Conservation (phyloP, 257 asterid species). For the Ehretia macrophylla region DNA sequence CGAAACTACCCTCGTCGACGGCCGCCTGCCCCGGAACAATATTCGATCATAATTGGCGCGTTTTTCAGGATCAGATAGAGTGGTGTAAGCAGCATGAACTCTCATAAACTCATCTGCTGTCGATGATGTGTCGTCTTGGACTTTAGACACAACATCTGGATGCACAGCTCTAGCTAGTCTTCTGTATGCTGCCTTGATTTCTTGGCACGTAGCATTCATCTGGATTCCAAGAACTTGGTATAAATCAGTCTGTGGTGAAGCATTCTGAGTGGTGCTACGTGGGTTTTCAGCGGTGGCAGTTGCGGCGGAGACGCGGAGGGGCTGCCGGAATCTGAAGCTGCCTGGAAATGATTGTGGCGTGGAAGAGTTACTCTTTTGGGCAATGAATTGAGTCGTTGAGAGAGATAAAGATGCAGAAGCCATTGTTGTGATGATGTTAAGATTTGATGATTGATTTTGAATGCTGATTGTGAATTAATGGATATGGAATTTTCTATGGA, state of each 20-base stretch:
- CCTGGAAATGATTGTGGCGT: conserved; percentile 11
- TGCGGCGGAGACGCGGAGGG: conserved; percentile 33
- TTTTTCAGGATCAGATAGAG: conserved; percentile 74
- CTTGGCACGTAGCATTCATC: conserved; percentile 19
- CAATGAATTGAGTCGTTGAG: conserved; percentile 14
- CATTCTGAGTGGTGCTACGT: neutral
- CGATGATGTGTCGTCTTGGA: conserved; percentile 13
- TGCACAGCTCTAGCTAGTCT: conserved; percentile 26
- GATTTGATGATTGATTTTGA: no score
- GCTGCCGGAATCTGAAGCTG: conserved; percentile 3
- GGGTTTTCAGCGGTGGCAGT: conserved; percentile 36
- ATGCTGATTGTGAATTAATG: no score
- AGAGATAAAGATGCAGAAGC: conserved; percentile 38
- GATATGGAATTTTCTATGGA: no score
- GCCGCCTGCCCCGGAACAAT: conserved; percentile 28
- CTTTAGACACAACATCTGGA: conserved; percentile 38
- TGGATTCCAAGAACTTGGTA: conserved; percentile 39
- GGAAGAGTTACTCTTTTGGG: no score
- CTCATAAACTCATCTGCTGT: conserved; percentile 57
- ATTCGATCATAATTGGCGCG: conserved; percentile 58
- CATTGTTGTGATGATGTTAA: conserved; percentile 21
- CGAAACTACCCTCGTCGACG: conserved; percentile 10
- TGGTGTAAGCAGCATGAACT: conserved; percentile 70
- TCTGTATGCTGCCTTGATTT: conserved; percentile 31
- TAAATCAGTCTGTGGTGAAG: conserved; percentile 29